These are phyloP conservation scores for Cercophora sp. DNA, from an alignment of 495 filamentous ascomycete genomes.

Conservation along the genomic window DNA sequence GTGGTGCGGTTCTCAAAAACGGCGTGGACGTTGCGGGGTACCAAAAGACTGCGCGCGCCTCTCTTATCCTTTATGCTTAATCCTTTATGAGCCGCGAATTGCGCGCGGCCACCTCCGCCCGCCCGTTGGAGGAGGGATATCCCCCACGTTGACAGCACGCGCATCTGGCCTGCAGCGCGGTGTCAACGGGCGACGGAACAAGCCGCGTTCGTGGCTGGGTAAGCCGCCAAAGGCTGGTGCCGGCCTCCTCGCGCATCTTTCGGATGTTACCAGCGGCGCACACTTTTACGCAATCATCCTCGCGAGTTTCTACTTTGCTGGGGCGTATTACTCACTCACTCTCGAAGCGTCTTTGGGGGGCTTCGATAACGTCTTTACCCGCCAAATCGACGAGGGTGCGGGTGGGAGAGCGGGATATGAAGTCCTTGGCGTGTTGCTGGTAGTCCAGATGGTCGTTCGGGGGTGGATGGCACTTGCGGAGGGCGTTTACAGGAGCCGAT, in stretches of 20 bases:
- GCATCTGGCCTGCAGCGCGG: too few relatives aligned
- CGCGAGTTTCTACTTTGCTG: conserved; percentile 91
- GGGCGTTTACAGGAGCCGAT: conserved; percentile 28
- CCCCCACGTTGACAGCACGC: too few relatives aligned
- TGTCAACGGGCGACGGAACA: too few relatives aligned
- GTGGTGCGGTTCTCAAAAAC: too few relatives aligned
- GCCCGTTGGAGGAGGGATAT: too few relatives aligned
- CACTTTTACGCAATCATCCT: conserved; percentile 79
- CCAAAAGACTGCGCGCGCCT: too few relatives aligned
- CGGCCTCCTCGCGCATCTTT: conserved; percentile 75
- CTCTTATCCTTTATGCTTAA: too few relatives aligned
- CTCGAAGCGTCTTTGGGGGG: conserved; percentile 81
- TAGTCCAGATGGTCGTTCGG: conserved; percentile 82
- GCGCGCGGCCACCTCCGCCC: too few relatives aligned
- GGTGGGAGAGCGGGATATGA: conserved; percentile 79
- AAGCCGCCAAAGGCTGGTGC: too few relatives aligned
- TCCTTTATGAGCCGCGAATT: too few relatives aligned
- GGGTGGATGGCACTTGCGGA: conserved; percentile 68
- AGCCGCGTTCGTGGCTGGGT: too few relatives aligned
- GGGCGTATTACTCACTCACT: conserved; percentile 87
- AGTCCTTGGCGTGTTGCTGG: conserved; percentile 82
- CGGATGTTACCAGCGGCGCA: conserved; percentile 74
- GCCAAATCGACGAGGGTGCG: conserved; percentile 46
- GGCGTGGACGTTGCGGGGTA: too few relatives aligned
- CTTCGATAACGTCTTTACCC: conserved; percentile 86